Evolutionary conservation across 2,329 filamentous ascomycete genomes (phyloP), one percentile per base, ranked within the genome.

Genomic region (Lachnellula hyalina): DNA sequence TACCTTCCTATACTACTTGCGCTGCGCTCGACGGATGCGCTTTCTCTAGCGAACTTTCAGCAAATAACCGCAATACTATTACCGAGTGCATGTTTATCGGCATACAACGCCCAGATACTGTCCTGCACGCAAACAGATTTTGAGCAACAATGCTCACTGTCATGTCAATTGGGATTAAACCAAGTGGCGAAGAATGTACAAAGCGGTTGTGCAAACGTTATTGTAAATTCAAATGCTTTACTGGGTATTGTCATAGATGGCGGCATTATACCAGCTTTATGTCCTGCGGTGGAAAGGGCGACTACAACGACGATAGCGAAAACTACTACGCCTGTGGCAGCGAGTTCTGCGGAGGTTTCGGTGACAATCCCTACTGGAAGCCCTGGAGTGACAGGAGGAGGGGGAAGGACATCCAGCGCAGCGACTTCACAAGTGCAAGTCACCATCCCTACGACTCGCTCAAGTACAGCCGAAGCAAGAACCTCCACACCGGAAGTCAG

Each of bases 11-110:
- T 59, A 36, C 23, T 28, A 40, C 35, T 61, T 6, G 52, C 53
- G 36, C 48, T 66, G 36, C 61, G 61, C 32, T 54, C 42, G 17
- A 54, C 58, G 19, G 59, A 61, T 41, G 66, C 67, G 25, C 54
- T 69, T 21, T 67, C 67, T 17, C 60, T 69, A 12, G 63, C 63
- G 40, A 66, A 67, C 49, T 69, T 69, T 38, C 67, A 69, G 53
- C 53, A 56, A 21, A 63, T 68, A 36, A 60, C 63, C 6, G 56
- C 62, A 8, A 48, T 44, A 32, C 19, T 47, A 9, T 59, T 68
- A 51, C 63, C 66, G 25, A 21, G 60, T 44, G 28, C 41, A 48
- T 69, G 67, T 44, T 58, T 61, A 34, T 44, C 62, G 36, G 54
- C 58, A 47, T 69, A 69, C 56, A 58, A 65, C 41, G 61, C 49